Evolutionary conservation across 1,284 basidiomycete species (phyloP).

Genomic region (Apiotrichum domesticum): DNA sequence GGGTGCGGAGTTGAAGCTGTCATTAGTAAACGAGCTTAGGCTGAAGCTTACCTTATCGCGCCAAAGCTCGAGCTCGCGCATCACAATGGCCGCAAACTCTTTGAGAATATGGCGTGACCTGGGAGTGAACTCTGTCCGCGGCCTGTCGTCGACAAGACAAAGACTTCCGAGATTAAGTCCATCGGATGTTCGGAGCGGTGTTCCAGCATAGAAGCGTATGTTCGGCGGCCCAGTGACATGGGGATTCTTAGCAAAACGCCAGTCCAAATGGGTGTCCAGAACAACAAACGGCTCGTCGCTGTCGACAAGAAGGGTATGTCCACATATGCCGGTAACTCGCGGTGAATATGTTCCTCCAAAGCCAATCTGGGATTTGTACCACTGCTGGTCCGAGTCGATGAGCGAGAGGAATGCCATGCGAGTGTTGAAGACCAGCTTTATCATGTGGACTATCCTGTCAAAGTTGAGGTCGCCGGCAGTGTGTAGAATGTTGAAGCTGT

Average conservation of each 20-base stretch:
- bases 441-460: conserved; percentile 79
- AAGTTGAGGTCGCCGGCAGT: conserved; percentile 82
- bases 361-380: conserved; percentile 78
- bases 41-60: conserved; percentile 51
- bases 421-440: conserved; percentile 87
- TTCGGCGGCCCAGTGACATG: conserved; percentile 62
- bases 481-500: conserved; percentile 77
- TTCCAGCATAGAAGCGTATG: conserved; percentile 85
- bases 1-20: conserved; percentile 82
- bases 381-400: conserved; percentile 76
- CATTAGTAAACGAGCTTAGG: not conserved
- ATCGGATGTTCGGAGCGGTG: conserved; percentile 78
- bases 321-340: conserved; percentile 10
- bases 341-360: conserved; percentile 43
- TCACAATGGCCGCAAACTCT: conserved; percentile 84
- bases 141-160: conserved; percentile 78
- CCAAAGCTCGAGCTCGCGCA: conserved; percentile 94
- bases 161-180: conserved; percentile 86
- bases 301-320: conserved; percentile 45
- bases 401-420: conserved; percentile 74
- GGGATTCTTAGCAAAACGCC: conserved; percentile 74
- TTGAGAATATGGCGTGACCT: conserved; percentile 85
- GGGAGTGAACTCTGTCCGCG: conserved; percentile 77
- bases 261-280: conserved; percentile 71
- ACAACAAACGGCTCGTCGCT: conserved; percentile 83